Evolutionary conservation across 108 stramenopile species (phyloP).

Genomic region (Chaetoceros muelleri): DNA sequence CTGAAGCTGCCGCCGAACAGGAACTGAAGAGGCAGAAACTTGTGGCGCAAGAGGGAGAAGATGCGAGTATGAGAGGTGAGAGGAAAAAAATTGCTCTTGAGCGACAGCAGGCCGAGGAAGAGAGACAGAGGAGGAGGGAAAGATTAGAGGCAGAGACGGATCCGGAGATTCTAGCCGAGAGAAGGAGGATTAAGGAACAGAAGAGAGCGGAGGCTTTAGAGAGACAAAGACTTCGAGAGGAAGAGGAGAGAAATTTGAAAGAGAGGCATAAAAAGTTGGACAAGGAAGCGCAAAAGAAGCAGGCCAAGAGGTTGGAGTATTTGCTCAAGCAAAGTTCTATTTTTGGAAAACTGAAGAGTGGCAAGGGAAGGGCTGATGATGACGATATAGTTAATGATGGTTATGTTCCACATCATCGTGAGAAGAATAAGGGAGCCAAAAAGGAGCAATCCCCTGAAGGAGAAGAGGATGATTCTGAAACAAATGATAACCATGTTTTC

Average conservation of each 20-base stretch:
- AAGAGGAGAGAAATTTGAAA: conserved; percentile 45
- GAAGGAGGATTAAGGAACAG: conserved; percentile 24
- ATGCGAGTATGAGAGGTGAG: conserved; percentile 36
- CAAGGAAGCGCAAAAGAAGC: conserved; percentile 58
- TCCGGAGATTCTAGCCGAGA: conserved; percentile 40
- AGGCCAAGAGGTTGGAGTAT: conserved; percentile 83
- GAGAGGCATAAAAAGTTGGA: conserved; percentile 60
- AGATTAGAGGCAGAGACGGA: conserved; percentile 29
- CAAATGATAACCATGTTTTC: conserved; percentile 49
- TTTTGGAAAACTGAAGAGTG: conserved; percentile 80
- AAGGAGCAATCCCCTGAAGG: conserved; percentile 21
- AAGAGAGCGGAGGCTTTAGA: conserved; percentile 51
- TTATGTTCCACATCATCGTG: conserved; percentile 29
- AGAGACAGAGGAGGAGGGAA: conserved; percentile 14
- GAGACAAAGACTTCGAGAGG: conserved; percentile 37
- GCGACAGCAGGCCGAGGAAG: conserved; percentile 22
- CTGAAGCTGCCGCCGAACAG: conserved; percentile 29
- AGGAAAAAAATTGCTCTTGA: conserved; percentile 36
- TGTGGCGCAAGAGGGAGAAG: conserved; percentile 44
- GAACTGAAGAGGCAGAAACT: conserved; percentile 42
- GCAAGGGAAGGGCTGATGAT: conserved; percentile 9
- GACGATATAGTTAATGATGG: conserved; percentile 15
- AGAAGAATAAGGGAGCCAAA: conserved; percentile 11
- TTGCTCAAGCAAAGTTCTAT: conserved; percentile 89
- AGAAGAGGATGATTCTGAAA: conserved; percentile 32